These are phyloP conservation scores for Fallopia convolvulus DNA, from an alignment of 148 eudicot species.

Conservation along the genomic window DNA sequence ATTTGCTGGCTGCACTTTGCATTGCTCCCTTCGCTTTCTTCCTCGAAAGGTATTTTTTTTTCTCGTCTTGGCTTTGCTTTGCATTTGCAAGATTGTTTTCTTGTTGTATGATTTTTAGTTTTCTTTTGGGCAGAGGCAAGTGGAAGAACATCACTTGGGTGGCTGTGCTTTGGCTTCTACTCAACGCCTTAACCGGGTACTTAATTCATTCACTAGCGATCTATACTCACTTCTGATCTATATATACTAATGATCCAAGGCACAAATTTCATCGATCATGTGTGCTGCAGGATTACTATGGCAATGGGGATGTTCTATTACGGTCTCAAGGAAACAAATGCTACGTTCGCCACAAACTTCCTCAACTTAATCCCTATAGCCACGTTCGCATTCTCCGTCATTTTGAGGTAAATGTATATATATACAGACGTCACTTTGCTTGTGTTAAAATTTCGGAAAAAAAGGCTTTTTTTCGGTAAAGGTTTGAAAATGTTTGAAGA, in stretches of 20 bases:
- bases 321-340: conserved; percentile 52
- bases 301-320: conserved; percentile 58
- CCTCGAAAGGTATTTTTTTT: conserved; percentile 36
- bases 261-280: too few relatives aligned
- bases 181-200: conserved; percentile 16
- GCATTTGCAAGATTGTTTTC: conserved; percentile 14
- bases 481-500: too few relatives aligned
- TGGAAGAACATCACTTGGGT: neutral
- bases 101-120: neutral
- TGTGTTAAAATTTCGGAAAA: neutral
- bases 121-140: neutral
- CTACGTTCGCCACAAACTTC: conserved; percentile 65
- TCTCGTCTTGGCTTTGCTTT: neutral
- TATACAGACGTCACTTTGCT: neutral
- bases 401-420: conserved; percentile 30
- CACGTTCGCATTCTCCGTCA: conserved; percentile 47
- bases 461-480: too few relatives aligned
- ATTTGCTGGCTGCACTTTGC: conserved; percentile 41
- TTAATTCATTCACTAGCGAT: neutral
- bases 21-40: conserved; percentile 50
- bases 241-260: too few relatives aligned
- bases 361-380: conserved; percentile 52
- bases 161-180: neutral
- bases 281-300: conserved; percentile 32
- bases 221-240: too few relatives aligned